Evolutionary conservation across 805 yeast genomes (phyloP), one percentile per base, ranked within the genome.

Genomic region (Yamadazyma olivae): DNA sequence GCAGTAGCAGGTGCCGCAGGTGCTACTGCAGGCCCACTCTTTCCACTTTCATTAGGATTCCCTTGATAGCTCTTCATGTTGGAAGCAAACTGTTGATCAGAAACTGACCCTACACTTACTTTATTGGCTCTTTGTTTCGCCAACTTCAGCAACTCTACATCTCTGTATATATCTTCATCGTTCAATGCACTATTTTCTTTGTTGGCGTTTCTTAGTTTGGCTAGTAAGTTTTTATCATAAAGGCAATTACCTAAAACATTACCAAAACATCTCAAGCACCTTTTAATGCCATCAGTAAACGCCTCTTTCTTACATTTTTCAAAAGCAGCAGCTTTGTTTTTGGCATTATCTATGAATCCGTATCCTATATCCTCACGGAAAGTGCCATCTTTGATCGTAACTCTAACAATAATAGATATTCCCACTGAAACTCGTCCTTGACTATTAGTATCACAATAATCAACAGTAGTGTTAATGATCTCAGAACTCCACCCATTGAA

Each of bases 301-400:
- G 95, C 93, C 49, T 84, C 93, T 49, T 87, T 85, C 54, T 79
- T 81, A 38, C 95, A 83, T 53, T 85, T 88, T 36, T 79, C 87
- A 54, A 75, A 82, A 0, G 95, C 91, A 62, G 76, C 75, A 2
- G 83, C 82, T 53, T 77, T 81, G 16, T 79, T 70, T 33, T 77
- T 74, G 29, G 86, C 84, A 40, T 80, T 81, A 32, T 85, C 93
- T 16, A 77, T 74, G 33, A 72, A 75, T 5, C 95, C 95, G 43
- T 76, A 74, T 0, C 96, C 96, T 16, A 75, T 70, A 41, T 83
- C 84, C 50, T 83, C 93, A 37, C 81, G 88, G 51, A 67, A 83
- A 0, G 95, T 79, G 1, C 96, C 96, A 53, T 86, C 95, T 48
- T 75, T 76, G 26, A 90, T 64, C 0, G 83, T 77, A 2, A 90